Conservation (phyloP, 164 flowering plant species). For the Annona squamosa region DNA sequence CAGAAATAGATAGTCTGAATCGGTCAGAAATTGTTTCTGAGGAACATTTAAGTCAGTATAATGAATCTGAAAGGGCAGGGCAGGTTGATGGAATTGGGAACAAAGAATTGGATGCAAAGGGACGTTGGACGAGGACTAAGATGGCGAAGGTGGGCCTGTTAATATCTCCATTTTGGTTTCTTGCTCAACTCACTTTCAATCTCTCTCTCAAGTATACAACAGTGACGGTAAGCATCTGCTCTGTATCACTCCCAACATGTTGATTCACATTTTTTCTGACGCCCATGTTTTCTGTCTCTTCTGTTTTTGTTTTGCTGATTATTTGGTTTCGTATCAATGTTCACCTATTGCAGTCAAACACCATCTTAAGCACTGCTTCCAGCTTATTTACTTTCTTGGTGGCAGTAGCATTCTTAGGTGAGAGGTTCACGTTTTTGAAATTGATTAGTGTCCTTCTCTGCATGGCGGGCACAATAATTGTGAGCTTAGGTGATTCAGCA, state of each 20-base stretch:
- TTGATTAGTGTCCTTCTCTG: slow-evolving; percentile 82
- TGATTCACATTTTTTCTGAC: neutral
- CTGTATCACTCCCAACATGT: neutral
- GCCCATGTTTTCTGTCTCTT: neutral
- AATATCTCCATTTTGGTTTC: slow-evolving; percentile 91
- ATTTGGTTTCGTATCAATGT: neutral
- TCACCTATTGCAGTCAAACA: slow-evolving; percentile 64
- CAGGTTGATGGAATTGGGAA: slow-evolving; percentile 14
- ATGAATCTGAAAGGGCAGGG: slow-evolving; percentile 14
- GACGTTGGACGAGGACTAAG: slow-evolving; percentile 84
- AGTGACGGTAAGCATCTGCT: slow-evolving; percentile 65
- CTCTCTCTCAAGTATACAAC: slow-evolving; percentile 91
- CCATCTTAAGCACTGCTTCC: slow-evolving; percentile 87
- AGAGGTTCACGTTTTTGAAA: slow-evolving; percentile 90
- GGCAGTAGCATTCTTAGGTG: slow-evolving; percentile 70
- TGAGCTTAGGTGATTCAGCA: slow-evolving; percentile 72
- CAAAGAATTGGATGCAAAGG: slow-evolving; percentile 54
- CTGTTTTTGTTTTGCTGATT: neutral
- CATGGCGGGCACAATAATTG: slow-evolving; percentile 92
- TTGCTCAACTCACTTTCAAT: slow-evolving; percentile 86
- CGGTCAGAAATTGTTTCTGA: slow-evolving; percentile 13
- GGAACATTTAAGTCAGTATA: slow-evolving; percentile 14
- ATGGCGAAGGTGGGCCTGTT: slow-evolving; percentile 74
- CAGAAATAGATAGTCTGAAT: slow-evolving; percentile 12
- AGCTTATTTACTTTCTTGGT: slow-evolving; percentile 92